Evolutionary conservation across 1,284 basidiomycete species (phyloP).

Genomic region (Gymnopus androsaceus): DNA sequence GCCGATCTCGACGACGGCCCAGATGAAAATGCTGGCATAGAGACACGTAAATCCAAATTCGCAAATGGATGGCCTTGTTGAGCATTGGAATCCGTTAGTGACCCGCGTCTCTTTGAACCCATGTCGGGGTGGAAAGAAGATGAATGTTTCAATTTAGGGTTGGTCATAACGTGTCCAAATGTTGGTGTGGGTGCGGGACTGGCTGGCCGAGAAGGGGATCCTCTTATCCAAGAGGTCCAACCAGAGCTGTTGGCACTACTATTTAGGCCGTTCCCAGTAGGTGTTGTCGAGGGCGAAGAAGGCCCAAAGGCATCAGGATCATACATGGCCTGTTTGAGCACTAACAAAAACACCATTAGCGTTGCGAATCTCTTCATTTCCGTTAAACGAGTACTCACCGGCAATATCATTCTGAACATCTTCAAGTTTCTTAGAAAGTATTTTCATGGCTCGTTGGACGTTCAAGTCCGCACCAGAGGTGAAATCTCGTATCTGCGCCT

Average conservation of each 20-base stretch:
- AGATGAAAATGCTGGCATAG: conserved; percentile 49
- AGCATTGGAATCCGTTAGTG: not conserved
- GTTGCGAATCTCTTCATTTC: too few relatives aligned
- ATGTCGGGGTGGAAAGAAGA: conserved; percentile 37
- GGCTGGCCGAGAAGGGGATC: conserved; percentile 38
- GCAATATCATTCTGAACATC: conserved; percentile 84
- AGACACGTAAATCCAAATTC: conserved; percentile 56
- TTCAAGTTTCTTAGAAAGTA: conserved; percentile 62
- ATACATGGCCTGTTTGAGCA: conserved; percentile 60
- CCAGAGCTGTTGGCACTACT: conserved; percentile 24
- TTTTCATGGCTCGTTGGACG: conserved; percentile 49
- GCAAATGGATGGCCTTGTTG: conserved; percentile 44
- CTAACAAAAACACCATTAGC: too few relatives aligned
- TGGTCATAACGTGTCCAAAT: conserved; percentile 71
- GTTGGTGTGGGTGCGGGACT: conserved; percentile 47
- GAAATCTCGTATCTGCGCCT: conserved; percentile 61
- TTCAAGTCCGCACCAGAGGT: conserved; percentile 55
- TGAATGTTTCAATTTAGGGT: conserved; percentile 52
- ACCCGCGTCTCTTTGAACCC: not conserved
- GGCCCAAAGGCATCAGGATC: conserved; percentile 33
- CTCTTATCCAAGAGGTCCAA: conserved; percentile 62
- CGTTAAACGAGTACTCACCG: too few relatives aligned
- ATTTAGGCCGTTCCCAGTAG: conserved; percentile 9
- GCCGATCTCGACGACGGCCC: conserved; percentile 20
- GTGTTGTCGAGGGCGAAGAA: conserved; percentile 18